Conservation (phyloP, 2,329 filamentous ascomycete species). For the Phialophora expanda region DNA sequence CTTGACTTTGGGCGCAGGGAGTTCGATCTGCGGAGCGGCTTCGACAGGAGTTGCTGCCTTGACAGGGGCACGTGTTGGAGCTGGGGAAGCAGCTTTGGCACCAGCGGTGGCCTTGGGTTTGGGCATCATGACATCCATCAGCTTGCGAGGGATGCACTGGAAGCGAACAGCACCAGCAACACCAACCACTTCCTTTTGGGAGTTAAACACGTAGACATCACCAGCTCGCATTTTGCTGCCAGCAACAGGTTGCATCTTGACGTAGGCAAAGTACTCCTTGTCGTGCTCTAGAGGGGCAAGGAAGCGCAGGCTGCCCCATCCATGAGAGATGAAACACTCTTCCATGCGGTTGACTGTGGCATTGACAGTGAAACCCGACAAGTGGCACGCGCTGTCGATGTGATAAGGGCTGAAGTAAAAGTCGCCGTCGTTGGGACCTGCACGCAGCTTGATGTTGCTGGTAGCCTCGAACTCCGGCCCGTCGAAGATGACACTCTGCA, state of each 20-base stretch:
- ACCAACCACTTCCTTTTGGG: slow-evolving; percentile 63
- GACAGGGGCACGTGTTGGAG: slow-evolving; percentile 7
- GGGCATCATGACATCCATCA: slow-evolving; percentile 51
- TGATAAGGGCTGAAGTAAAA: slow-evolving; percentile 48
- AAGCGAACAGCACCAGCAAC: slow-evolving; percentile 57
- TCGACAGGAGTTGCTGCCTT: slow-evolving; percentile 29
- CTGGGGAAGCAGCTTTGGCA: slow-evolving; percentile 37
- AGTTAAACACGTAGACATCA: slow-evolving; percentile 64
- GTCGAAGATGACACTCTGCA: slow-evolving; percentile 48
- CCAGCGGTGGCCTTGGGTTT: slow-evolving; percentile 40
- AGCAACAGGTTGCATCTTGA: slow-evolving; percentile 61
- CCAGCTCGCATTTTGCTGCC: slow-evolving; percentile 61
- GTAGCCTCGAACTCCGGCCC: slow-evolving; percentile 47
- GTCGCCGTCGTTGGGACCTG: slow-evolving; percentile 40
- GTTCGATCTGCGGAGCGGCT: slow-evolving; percentile 28
- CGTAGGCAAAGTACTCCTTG: slow-evolving; percentile 64
- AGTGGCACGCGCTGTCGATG: slow-evolving; percentile 48
- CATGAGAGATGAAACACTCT: slow-evolving; percentile 66
- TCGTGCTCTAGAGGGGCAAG: slow-evolving; percentile 58
- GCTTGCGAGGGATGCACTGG: slow-evolving; percentile 49
- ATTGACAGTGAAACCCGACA: slow-evolving; percentile 47
- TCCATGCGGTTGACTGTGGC: slow-evolving; percentile 61
- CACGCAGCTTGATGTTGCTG: slow-evolving; percentile 43
- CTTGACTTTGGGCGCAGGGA: slow-evolving; percentile 41
- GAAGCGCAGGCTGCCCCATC: slow-evolving; percentile 65